Evolutionary conservation across 129 eudicot genomes (phyloP).

Genomic region (Flaveria linearis): DNA sequence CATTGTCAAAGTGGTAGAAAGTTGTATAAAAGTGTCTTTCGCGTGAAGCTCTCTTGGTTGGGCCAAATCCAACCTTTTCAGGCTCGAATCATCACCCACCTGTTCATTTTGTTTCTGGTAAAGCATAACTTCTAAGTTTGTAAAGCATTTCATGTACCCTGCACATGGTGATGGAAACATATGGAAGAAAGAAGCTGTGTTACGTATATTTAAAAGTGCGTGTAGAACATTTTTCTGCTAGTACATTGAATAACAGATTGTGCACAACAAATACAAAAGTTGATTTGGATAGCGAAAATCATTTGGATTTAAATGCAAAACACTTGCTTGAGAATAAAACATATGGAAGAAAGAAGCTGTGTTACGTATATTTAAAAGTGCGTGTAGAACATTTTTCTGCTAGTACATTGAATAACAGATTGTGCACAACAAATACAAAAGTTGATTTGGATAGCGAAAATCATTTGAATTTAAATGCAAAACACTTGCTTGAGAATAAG

Average conservation of each 20-base stretch:
- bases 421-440: slow-evolving; percentile 30
- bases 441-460: slow-evolving; percentile 19
- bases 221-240: slow-evolving; percentile 23
- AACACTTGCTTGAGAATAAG: slow-evolving; percentile 22
- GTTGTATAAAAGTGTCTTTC: no score
- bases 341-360: no score
- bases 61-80: no score
- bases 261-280: slow-evolving; percentile 30
- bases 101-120: no score
- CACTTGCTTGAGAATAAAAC: slow-evolving; percentile 17
- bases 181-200: background rate
- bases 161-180: background rate
- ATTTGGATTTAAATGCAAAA: slow-evolving; percentile 30
- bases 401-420: slow-evolving; percentile 2
- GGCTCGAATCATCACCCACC: no score
- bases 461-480: slow-evolving; percentile 26
- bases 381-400: slow-evolving; percentile 22
- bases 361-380: background rate
- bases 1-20: background rate
- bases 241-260: slow-evolving; percentile 1
- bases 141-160: no score
- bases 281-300: slow-evolving; percentile 19
- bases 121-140: no score
- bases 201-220: background rate
- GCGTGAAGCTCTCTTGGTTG: no score